A percentile compares a stretch with the other conserved stretches of the same genome.
phyloP scores from a whole-genome alignment of 306 rosid species.

The Lupinus albus region DNA sequence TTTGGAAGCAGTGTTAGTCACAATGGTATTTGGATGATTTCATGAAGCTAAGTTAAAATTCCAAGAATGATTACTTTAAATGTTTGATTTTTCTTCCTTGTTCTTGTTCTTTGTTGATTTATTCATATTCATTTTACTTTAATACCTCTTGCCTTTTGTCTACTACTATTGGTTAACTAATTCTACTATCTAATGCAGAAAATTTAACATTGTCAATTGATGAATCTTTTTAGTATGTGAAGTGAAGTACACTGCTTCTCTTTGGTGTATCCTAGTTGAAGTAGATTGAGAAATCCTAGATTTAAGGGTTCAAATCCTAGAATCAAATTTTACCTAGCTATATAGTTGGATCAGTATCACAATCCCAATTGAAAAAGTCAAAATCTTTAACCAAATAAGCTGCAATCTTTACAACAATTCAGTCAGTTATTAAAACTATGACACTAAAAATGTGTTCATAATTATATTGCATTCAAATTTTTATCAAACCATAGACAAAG shows the following conservation, averaged over 20 bases:
- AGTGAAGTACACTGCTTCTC: not conserved
- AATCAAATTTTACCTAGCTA: too few relatives aligned
- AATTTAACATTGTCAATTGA: not conserved
- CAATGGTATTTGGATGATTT: slow-evolving; percentile 31
- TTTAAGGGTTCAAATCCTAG: too few relatives aligned
- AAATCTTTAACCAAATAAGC: too few relatives aligned
- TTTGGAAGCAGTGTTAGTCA: slow-evolving; percentile 41
- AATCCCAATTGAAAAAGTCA: too few relatives aligned
- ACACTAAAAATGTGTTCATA: too few relatives aligned
- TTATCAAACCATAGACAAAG: not conserved
- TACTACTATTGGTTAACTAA: slow-evolving; percentile 1
- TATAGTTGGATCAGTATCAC: too few relatives aligned
- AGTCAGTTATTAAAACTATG: too few relatives aligned
- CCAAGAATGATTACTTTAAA: not conserved
- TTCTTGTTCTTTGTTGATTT: slow-evolving; percentile 10
- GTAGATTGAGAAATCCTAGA: too few relatives aligned
- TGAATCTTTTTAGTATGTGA: not conserved
- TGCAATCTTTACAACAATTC: too few relatives aligned
- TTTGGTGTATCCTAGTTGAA: too few relatives aligned
- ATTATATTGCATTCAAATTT: not conserved
- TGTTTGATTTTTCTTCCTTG: slow-evolving; percentile 27
- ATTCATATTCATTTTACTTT: slow-evolving; percentile 13
- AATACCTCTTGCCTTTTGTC: not conserved
- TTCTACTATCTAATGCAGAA: not conserved
- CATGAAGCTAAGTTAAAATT: not conserved